Base-by-base conservation (phyloP, 306 rosid genomes). In the Ormosia semicastrata region DNA sequence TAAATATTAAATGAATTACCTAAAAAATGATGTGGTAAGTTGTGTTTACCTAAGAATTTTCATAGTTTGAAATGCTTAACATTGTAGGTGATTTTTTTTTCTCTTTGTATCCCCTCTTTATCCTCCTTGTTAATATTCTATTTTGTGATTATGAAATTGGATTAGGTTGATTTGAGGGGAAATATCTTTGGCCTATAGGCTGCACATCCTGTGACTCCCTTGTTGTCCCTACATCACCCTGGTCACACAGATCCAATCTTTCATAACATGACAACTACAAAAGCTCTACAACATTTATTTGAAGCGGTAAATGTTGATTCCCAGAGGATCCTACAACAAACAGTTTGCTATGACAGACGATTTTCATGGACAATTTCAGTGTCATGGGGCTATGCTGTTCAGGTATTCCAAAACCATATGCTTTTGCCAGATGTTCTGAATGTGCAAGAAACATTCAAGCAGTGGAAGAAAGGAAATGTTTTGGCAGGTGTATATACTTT, bases 341-440 rank as follows among this genome's bases (percentile, higher is more conserved):
- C 93, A 7, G 86, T 94, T 94, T 94, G 98, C 82, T 93, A 93
- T 18, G 93, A 94, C n/a, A 89, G 53, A 37, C 74, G 78, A 80
- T 89, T 82, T 63, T 77, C 89, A 5, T 87, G 92, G 89, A 95
- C 99, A 2, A 41, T 95, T 66, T 83, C 88, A 1, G 93, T 95
- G 29, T 90, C 99, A 52, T 95, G 99, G 98, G 98, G 99, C 14
- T 95, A 93, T 66, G 93, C 94, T 17, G 89, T 95, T 75, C 98
- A 91, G 69, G 80, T 95, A 37, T 85, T 79, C 72, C 86, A 81
- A 14, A 74, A 80, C 62, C 89, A 90, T 6, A 11, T 84, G n/a
- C 71, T 58, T 81, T 77, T 93, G 49, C 91, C 93, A 2, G 89
- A 91, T 39, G 85, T 73, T 68, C 49, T 89, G 30, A 84, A 75